These are phyloP conservation scores for Nemania bipapillata DNA, from an alignment of 2,329 filamentous ascomycete species.

Conservation along the genomic window DNA sequence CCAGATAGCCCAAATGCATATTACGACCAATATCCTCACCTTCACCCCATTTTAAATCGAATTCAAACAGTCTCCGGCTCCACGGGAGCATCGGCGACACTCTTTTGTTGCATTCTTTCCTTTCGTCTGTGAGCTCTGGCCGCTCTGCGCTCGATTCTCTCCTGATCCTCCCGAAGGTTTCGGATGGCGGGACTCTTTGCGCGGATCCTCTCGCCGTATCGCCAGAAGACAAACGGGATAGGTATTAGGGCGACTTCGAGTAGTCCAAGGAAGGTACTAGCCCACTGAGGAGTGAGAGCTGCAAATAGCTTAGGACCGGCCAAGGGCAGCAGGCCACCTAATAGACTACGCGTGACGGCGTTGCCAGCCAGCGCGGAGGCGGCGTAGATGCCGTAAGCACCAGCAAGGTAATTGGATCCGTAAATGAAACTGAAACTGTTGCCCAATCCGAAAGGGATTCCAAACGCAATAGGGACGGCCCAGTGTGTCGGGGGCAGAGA, in stretches of 20 bases:
- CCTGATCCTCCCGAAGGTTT: slow-evolving; percentile 60
- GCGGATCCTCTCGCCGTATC: slow-evolving; percentile 65
- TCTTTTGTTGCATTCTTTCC: slow-evolving; percentile 30
- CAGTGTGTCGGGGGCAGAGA: slow-evolving; percentile 84
- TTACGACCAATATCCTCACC: too few relatives aligned
- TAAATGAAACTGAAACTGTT: slow-evolving; percentile 86
- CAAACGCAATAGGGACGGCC: slow-evolving; percentile 81
- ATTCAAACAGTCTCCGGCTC: slow-evolving; percentile 17
- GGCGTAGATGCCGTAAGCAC: slow-evolving; percentile 82
- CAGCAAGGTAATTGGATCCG: slow-evolving; percentile 80
- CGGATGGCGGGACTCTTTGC: slow-evolving; percentile 61
- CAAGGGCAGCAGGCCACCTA: slow-evolving; percentile 82
- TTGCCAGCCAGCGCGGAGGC: slow-evolving; percentile 85
- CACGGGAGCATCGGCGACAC: not conserved
- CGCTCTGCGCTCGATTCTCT: slow-evolving; percentile 53
- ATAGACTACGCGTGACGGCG: slow-evolving; percentile 74
- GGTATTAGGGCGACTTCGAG: slow-evolving; percentile 79
- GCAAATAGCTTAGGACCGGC: slow-evolving; percentile 78
- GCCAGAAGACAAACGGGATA: slow-evolving; percentile 82
- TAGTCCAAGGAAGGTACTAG: slow-evolving; percentile 77
- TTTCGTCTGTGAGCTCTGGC: slow-evolving; percentile 48
- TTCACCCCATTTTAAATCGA: not conserved
- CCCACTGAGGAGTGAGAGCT: slow-evolving; percentile 78
- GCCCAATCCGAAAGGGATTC: slow-evolving; percentile 80
- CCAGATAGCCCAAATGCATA: not conserved